Evolutionary conservation across 352 stramenopile species (phyloP), one percentile per base, ranked within the genome.

Genomic region (Globisporangium paroecandrum): DNA sequence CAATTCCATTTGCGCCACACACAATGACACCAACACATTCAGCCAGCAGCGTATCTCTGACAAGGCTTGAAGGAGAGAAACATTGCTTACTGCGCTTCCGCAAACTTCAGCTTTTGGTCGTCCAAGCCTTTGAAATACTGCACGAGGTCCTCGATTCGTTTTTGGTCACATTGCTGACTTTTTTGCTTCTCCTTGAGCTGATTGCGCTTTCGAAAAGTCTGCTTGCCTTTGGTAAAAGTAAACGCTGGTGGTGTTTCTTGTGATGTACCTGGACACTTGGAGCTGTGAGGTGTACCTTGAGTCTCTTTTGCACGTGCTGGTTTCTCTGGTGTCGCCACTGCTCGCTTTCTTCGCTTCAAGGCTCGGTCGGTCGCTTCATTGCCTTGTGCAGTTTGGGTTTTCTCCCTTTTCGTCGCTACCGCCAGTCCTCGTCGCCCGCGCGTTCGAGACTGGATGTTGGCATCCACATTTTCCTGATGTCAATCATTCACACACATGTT

Each of bases 51-150:
- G 10, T 43, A 15, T 43, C 10, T 43, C 36, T 4, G 36, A 15
- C 36, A 43, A 43, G 3, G 36, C 13, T 43, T 46, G 38, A 20
- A 46, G 38, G 38, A 46, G 38, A 46, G 38, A 46, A 12, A 18
- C 38, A 46, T 46, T 18, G 38, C 38, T 43, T 18, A 46, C 10
- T 18, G 29, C 10, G 15, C 8, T 82, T 55, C 85, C 29, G 66
- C 70, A 36, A 79, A 87, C 36, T 75, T 73, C 38, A 93, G 70
- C 27, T 73, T 72, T 69, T 90, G 66, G n/a, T 77, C 61, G 57
- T 93, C 85, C 41, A 93, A 71, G 15, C 62, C 74, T 18, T 80
- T 79, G 64, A 90, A 93, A 59, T 89, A 93, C 25, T 69, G 69
- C 20, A 89, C 74, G 29, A 93, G 64, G 15, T 87, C 82, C 20